phyloP scores from a whole-genome alignment of 2,329 filamentous ascomycete genomes.

The Pseudopithomyces maydicus region DNA sequence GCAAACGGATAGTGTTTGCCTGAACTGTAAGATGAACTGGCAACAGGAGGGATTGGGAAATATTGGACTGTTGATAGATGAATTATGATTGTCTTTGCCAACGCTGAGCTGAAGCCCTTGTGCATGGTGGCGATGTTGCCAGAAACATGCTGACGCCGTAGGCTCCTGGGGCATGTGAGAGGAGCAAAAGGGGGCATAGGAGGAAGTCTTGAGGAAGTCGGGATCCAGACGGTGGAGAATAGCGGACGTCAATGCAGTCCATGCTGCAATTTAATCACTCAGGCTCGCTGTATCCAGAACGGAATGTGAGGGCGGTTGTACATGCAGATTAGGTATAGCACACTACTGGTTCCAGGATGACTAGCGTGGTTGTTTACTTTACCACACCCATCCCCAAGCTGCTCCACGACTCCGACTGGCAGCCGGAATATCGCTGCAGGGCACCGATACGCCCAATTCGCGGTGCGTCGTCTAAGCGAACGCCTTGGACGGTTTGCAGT shows the following conservation, averaged over 20 bases:
- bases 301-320: conserved; percentile 39
- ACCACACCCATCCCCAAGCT: conserved; percentile 26
- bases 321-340: conserved; percentile 38
- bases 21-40: conserved; percentile 1
- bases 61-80: conserved; percentile 6
- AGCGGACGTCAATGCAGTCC: background rate
- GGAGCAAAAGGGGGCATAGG: too few relatives aligned
- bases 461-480: conserved; percentile 28
- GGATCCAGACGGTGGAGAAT: background rate
- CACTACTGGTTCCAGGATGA: conserved; percentile 29
- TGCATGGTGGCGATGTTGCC: too few relatives aligned
- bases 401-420: conserved; percentile 30
- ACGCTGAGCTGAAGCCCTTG: background rate
- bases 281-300: conserved; percentile 1
- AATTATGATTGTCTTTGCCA: conserved; percentile 2
- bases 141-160: too few relatives aligned
- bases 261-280: background rate
- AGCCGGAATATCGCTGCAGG: conserved; percentile 27
- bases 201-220: too few relatives aligned
- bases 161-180: too few relatives aligned
- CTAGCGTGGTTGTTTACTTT: conserved; percentile 41
- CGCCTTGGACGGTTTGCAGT: conserved; percentile 15
- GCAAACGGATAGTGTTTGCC: conserved; percentile 9
- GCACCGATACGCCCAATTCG: conserved; percentile 29
- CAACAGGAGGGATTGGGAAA: background rate